These are phyloP conservation scores for Urochloa ruziziensis DNA, from an alignment of 176 grass and related monocot genomes.

Conservation along the genomic window DNA sequence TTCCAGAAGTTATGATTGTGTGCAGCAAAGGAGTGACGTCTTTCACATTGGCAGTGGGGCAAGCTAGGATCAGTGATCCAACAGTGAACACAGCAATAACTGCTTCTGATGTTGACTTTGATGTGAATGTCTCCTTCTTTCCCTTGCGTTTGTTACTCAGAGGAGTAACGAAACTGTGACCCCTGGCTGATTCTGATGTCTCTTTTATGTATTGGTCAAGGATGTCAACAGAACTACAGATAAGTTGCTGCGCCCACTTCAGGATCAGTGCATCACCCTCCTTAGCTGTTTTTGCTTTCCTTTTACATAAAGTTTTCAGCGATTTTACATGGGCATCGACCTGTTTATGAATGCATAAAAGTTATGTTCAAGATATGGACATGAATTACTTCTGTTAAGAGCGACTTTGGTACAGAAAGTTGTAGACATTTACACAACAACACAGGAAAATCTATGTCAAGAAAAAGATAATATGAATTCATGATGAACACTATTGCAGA, in stretches of 20 bases:
- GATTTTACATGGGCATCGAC: constrained; percentile 96
- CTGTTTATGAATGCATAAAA: constrained; percentile 46
- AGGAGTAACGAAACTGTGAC: constrained; percentile 59
- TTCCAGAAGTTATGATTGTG: constrained; percentile 82
- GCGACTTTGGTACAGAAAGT: constrained; percentile 5
- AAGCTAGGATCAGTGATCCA: constrained; percentile 82
- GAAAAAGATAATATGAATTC: constrained; percentile 9
- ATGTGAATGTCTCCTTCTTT: constrained; percentile 36
- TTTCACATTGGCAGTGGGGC: constrained; percentile 64
- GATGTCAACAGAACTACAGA: constrained; percentile 41
- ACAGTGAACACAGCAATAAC: constrained; percentile 82
- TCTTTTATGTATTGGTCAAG: constrained; percentile 65
- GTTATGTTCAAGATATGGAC: constrained; percentile 21
- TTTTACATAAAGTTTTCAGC: constrained; percentile 82
- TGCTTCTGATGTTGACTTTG: constrained; percentile 51
- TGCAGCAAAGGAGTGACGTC: constrained; percentile 71
- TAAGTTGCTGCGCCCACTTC: constrained; percentile 80
- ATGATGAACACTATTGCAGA: neutral
- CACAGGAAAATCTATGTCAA: neutral
- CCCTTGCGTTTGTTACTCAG: constrained; percentile 49
- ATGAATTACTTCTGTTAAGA: constrained; percentile 19
- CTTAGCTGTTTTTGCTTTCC: constrained; percentile 65
- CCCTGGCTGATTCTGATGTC: constrained; percentile 43
- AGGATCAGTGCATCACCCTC: constrained; percentile 62
- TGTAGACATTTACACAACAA: constrained; percentile 12